Percentiles rank a stretch among this genome's conserved stretches.
phyloP scores from a whole-genome alignment of 768 basidiomycete species.

The Serpula lacrymans region DNA sequence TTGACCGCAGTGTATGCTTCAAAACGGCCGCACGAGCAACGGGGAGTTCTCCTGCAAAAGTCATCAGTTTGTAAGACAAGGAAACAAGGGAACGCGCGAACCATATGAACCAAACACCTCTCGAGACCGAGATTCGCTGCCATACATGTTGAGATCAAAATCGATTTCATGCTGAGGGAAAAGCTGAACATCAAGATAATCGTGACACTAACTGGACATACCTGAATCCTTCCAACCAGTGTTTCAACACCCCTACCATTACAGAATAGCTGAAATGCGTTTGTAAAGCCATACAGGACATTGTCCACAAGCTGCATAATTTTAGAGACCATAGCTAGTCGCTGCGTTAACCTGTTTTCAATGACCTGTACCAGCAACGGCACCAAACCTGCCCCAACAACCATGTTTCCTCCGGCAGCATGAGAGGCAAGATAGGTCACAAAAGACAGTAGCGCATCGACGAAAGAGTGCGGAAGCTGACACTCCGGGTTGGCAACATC shows the following conservation, averaged over 20 bases:
- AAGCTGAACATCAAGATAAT: conserved; percentile 10
- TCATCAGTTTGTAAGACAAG: not conserved
- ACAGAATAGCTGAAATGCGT: conserved; percentile 85
- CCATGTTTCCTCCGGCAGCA: conserved; percentile 85
- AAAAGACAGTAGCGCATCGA: conserved; percentile 83
- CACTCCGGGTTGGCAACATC: conserved; percentile 69
- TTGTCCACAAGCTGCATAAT: conserved; percentile 91
- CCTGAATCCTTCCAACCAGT: conserved; percentile 85
- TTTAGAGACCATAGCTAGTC: conserved; percentile 79
- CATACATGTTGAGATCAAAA: conserved; percentile 56
- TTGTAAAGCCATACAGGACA: conserved; percentile 84
- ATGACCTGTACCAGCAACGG: conserved; percentile 87
- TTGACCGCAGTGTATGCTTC: conserved; percentile 86
- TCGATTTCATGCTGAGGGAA: conserved; percentile 61
- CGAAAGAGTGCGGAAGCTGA: conserved; percentile 65
- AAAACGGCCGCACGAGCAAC: conserved; percentile 76
- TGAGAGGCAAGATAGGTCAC: conserved; percentile 85
- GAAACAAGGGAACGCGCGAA: conserved; percentile 17
- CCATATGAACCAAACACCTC: conserved; percentile 54
- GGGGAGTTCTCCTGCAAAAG: conserved; percentile 59
- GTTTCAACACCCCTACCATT: conserved; percentile 79
- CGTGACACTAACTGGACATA: conserved; percentile 30
- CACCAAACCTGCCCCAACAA: conserved; percentile 90
- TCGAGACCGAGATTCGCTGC: conserved; percentile 37
- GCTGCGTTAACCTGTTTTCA: conserved; percentile 66